phyloP scores from a whole-genome alignment of 2,329 filamentous ascomycete species.

The Iodosphaeria phyllophila region DNA sequence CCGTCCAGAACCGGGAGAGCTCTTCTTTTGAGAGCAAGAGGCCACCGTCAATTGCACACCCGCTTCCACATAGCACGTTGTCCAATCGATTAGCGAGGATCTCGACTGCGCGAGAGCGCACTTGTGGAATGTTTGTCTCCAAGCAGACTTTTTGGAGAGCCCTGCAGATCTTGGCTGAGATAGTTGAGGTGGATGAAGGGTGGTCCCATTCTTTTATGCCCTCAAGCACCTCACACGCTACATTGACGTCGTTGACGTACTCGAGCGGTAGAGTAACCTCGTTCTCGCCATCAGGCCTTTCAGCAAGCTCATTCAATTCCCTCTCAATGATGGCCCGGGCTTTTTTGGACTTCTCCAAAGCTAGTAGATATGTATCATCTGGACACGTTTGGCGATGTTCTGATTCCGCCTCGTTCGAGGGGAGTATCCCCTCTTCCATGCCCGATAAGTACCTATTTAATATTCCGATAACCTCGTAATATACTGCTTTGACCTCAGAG shows the following conservation, averaged over 20 bases:
- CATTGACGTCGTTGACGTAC: slow-evolving; percentile 20
- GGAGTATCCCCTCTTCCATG: too few species aligned
- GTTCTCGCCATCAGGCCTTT: slow-evolving; percentile 7
- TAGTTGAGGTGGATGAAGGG: too few species aligned
- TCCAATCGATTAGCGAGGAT: slow-evolving; percentile 29
- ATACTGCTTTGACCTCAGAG: slow-evolving; percentile 12
- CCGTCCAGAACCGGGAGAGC: slow-evolving; percentile 21
- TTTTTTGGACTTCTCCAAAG: slow-evolving; percentile 2
- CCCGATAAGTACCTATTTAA: too few species aligned
- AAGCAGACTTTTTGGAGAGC: too few species aligned
- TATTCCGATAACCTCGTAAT: slow-evolving; percentile 13
- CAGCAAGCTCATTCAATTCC: slow-evolving; percentile 2
- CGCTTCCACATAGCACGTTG: slow-evolving; percentile 14
- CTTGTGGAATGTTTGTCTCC: slow-evolving; percentile 19
- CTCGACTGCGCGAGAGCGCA: slow-evolving; percentile 25
- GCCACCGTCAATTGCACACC: slow-evolving; percentile 3
- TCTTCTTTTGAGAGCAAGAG: slow-evolving; percentile 15
- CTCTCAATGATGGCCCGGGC: slow-evolving; percentile 1
- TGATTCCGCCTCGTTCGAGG: too few species aligned
- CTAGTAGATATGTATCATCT: too few species aligned
- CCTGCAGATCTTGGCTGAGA: too few species aligned
- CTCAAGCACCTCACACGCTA: slow-evolving; percentile 22
- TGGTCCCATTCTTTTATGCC: too few species aligned
- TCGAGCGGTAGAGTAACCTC: slow-evolving; percentile 15
- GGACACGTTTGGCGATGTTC: too few species aligned